Evolutionary conservation across 495 filamentous ascomycete species (phyloP), one percentile per base, ranked within the genome.

Genomic region (Cercophora newfieldiana): DNA sequence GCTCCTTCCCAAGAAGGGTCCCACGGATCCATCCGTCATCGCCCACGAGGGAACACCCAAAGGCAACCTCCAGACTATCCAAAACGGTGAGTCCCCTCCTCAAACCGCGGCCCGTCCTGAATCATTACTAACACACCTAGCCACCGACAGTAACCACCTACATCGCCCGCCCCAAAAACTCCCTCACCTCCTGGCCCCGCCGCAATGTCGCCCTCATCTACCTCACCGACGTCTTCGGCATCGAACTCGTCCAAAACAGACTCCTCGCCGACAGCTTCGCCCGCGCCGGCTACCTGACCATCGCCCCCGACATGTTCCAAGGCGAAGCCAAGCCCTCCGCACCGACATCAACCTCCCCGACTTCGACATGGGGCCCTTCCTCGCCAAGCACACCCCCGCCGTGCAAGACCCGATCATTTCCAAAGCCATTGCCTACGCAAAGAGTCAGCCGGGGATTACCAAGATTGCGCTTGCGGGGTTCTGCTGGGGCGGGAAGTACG

Each of bases 231-330:
- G 79, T 89, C 69, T 85, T 84, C 69, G 88, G 88, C 64, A 77
- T 89, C 44, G 68, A 72, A 69, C 86, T 86, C 72, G 72, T 80
- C 69, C 89, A 92, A 74, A 79, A 86, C 65, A 85, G 89, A 76
- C 85, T 93, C 37, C 81, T 93, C 47, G 90, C 89, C 66, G 91
- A 94, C 75, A 85, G 87, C 72, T 91, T 87, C 72, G 91, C 91
- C 61, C 84, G 84, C 68, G 89, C 89, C 65, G 91, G 91, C 59
- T 94, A 91, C 77, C 81, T 91, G 31, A 86, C 87, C 64, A 77
- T 92, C 24, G 83, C 90, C 64, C 91, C 91, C 10, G 91, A 94
- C 72, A 80, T 93, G 63, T 91, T 93, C 80, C 71, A 82, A 25
- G 90, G 89, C 63, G 85, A 89, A 62, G 78, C 79, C 3, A 89